Base-by-base conservation (phyloP, 108 stramenopile species). In the Parietichytrium sp. region DNA sequence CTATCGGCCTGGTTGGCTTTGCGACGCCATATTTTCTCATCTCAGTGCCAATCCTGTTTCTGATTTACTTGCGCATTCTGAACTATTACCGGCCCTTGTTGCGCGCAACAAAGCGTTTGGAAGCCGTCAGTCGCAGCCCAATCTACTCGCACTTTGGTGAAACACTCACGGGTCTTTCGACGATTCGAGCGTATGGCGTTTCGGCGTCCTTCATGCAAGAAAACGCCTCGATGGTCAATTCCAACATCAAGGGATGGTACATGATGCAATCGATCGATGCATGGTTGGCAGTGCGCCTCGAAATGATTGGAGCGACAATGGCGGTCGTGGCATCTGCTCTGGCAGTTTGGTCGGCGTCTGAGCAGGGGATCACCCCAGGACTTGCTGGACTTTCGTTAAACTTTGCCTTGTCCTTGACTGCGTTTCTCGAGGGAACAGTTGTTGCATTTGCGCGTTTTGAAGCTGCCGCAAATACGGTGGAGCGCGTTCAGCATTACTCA, bases 121-220 rank as follows among this genome's bases (percentile, higher is more conserved):
- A 97, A 48, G 90, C 92, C 79, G 87, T 95, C 31, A 86, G 90
- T 0, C 85, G 95, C 52, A 93, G 93, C 23, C 96, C 96, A 29
- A 92, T 97, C 4, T 97, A 92, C 88, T 87, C 93, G 18, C 93
- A 94, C 51, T 97, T 97, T 83, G 87, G 90, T n/a, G 95, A 97
- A 90, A 94, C 94, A 16, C 83, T 97, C 18, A 91, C 90, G 31
- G 96, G 96, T 4, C 84, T 94, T 16, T 78, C 89, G 36, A 94
- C 95, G 52, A 95, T 97, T 55, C 89, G 96, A 12, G 95, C 95
- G 4, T 97, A 87, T 80, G 93, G 90, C 8, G 61, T 87, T 47
- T 51, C 82, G 6, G 80, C 82, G 8, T 81, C 85, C 29, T 93
- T 95, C 51, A 51, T 77, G 27, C 25, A 82, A 18, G 84, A 87